Evolutionary conservation across 306 rosid species (phyloP), one percentile per base, ranked within the genome.

Genomic region (Pachyrhizus erosus): DNA sequence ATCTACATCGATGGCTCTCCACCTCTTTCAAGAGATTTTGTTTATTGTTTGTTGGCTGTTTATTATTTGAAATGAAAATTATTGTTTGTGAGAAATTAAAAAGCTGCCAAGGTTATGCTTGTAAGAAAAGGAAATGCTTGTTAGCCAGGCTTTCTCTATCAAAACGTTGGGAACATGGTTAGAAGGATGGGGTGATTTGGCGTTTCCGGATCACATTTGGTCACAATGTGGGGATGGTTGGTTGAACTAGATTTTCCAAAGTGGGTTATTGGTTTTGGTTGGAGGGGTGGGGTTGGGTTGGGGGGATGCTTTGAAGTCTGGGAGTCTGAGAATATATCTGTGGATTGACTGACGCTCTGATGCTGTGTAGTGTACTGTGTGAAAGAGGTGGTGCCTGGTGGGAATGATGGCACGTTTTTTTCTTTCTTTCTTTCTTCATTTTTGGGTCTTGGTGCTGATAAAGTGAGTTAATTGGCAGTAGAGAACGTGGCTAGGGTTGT

Each of bases 401-500:
- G n/a, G n/a, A n/a, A n/a, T n/a, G n/a, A 7, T 37, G 42, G 42
- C 42, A 37, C 42, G n/a, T n/a, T n/a, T n/a, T 37, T 5, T 0
- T 5, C 39, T 37, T 37, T 37, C 42, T 33, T 33, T 0, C 3
- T 33, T 33, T 33, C 3, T n/a, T n/a, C n/a, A n/a, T n/a, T 52
- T 52, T 7, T 17, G 57, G 52, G 52, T 46, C n/a, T 46, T 14
- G 52, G 52, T 46, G 52, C 18, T 5, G 57, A 51, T 51, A 51
- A 51, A 51, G 57, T n/a, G 20, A 15, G 20, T 60, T 61, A 34
- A 14, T 1, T 46, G 33, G 66, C 91, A 76, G 92, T 45, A 23
- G 70, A 57, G 82, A 89, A 88, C 92, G 89, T 89, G 93, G 87
- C 89, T 84, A 76, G 90, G 90, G 88, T 86, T 69, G 31, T 76